Conservation (phyloP, 2,329 filamentous ascomycete genomes). For the Pseudofabraea citricarpa region DNA sequence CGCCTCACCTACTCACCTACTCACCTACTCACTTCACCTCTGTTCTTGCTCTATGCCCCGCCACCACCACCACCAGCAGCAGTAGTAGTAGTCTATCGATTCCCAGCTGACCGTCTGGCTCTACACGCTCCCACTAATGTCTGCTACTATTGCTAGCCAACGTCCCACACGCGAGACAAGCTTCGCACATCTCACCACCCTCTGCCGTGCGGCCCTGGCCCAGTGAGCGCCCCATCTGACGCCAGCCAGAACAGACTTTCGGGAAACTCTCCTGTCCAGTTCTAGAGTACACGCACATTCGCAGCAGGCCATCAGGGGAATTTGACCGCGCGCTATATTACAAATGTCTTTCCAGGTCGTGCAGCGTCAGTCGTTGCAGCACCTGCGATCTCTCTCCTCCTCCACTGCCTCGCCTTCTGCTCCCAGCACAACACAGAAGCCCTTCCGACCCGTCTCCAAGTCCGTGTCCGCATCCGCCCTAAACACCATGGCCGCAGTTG, state of each 20-base stretch:
- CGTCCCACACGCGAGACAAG: neutral
- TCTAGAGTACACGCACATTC: neutral
- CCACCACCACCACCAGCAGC: neutral
- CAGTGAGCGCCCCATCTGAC: neutral
- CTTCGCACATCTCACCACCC: neutral
- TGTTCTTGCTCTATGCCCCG: neutral
- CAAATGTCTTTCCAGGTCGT: neutral
- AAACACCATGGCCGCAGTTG: slow-evolving; percentile 31
- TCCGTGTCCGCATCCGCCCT: slow-evolving; percentile 33
- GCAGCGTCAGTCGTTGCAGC: slow-evolving; percentile 33
- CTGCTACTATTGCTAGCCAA: neutral
- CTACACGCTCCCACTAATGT: neutral
- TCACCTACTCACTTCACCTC: neutral
- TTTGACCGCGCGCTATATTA: neutral
- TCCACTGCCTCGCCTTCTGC: slow-evolving; percentile 45
- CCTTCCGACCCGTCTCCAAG: slow-evolving; percentile 28
- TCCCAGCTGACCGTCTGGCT: neutral
- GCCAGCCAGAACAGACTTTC: neutral
- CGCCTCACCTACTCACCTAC: too few relatives aligned
- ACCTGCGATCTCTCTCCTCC: slow-evolving; percentile 50
- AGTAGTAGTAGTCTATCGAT: neutral
- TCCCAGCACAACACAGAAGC: slow-evolving; percentile 35
- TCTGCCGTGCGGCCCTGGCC: neutral
- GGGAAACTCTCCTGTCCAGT: neutral
- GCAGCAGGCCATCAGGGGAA: neutral